Evolutionary conservation across 2,329 filamentous ascomycete genomes (phyloP).

Genomic region (Ceratocystis lukuohia): DNA sequence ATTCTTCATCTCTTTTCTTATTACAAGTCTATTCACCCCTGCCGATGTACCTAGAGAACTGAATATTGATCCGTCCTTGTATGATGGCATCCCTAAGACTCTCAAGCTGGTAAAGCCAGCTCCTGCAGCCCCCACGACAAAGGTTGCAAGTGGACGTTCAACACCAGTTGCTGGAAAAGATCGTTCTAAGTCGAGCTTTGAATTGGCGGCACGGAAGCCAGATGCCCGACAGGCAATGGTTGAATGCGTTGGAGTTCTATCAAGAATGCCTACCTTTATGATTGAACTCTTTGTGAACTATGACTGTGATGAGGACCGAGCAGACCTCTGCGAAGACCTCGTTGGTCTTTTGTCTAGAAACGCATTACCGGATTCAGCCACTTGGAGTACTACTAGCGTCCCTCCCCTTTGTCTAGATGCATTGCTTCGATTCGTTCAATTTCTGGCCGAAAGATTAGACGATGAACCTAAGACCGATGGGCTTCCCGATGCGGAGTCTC

Average conservation of each 20-base stretch:
- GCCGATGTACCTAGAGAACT: conserved; percentile 85
- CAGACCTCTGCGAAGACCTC: conserved; percentile 90
- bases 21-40: conserved; percentile 85
- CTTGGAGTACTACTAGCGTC: conserved; percentile 97
- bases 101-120: conserved; percentile 73
- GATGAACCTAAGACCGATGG: conserved; percentile 43
- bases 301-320: conserved; percentile 84
- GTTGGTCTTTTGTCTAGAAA: conserved; percentile 85
- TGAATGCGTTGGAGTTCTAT: conserved; percentile 82
- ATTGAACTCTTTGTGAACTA: conserved; percentile 95
- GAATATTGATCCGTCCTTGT: conserved; percentile 80
- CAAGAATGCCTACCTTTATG: conserved; percentile 88
- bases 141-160: conserved; percentile 56
- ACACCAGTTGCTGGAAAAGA: conserved; percentile 89
- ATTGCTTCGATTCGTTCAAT: conserved; percentile 79
- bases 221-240: conserved; percentile 98
- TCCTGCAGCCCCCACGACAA: conserved; percentile 27
- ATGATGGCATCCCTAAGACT: conserved; percentile 82
- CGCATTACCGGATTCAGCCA: conserved; percentile 90
- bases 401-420: conserved; percentile 90
- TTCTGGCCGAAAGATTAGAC: conserved; percentile 73
- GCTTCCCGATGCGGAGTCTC: conserved; percentile 48
- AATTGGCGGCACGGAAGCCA: conserved; percentile 81
- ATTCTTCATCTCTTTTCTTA: conserved; percentile 83
- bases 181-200: conserved; percentile 79